phyloP scores from a whole-genome alignment of 495 filamentous ascomycete genomes.

The Polyplosphaeria fusca region DNA sequence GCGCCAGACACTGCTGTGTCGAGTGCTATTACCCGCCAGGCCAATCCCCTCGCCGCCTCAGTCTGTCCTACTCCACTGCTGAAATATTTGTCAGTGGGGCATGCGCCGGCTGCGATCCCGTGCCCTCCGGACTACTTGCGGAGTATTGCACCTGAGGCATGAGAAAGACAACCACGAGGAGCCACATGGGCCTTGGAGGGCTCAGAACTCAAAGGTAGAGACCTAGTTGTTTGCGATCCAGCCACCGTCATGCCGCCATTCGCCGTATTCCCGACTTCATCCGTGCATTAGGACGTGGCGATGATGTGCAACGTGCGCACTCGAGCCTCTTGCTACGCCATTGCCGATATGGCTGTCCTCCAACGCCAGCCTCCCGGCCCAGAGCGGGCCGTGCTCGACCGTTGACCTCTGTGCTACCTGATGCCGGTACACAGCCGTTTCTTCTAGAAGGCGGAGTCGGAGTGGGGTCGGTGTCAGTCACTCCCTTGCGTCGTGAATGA shows the following conservation, averaged over 20 bases:
- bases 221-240: slow-evolving; percentile 17
- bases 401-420: not conserved
- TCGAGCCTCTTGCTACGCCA: not conserved
- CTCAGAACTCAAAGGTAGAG: slow-evolving; percentile 3
- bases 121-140: slow-evolving; percentile 3
- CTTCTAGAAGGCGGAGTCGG: slow-evolving; percentile 9
- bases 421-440: too few species aligned
- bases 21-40: slow-evolving; percentile 9
- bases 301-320: slow-evolving; percentile 12
- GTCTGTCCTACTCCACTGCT: not conserved
- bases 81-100: slow-evolving; percentile 24
- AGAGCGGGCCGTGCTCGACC: not conserved
- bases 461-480: slow-evolving; percentile 1
- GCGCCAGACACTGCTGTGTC: slow-evolving; percentile 8
- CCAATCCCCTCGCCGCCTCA: slow-evolving; percentile 4
- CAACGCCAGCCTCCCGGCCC: not conserved
- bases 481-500: slow-evolving; percentile 17
- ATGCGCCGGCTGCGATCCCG: slow-evolving; percentile 3
- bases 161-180: too few species aligned
- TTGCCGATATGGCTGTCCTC: slow-evolving; percentile 4
- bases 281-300: too few species aligned
- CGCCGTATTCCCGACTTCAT: too few species aligned
- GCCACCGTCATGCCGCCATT: slow-evolving; percentile 24
- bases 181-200: too few species aligned
- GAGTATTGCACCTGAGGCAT: slow-evolving; percentile 6